Percentiles rank a stretch among this genome's conserved stretches.
Conservation (phyloP, 495 filamentous ascomycete genomes). For the Cercophora sp. region DNA sequence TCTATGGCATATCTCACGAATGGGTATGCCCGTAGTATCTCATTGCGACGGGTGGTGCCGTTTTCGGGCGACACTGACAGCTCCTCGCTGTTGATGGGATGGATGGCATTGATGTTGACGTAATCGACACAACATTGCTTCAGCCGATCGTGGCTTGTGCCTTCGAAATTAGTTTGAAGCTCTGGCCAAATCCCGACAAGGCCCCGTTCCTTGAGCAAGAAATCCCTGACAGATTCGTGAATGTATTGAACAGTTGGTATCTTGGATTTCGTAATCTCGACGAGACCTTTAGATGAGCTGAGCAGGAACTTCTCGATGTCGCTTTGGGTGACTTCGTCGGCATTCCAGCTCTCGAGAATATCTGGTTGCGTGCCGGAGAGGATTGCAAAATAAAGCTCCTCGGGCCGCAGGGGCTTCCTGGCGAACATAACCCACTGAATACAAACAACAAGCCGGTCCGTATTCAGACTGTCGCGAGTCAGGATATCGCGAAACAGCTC, state of each 20-base stretch:
- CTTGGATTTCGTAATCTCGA: conserved; percentile 25
- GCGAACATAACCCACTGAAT: conserved; percentile 40
- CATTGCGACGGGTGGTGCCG: not conserved
- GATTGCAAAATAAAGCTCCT: conserved; percentile 35
- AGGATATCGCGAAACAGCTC: conserved; percentile 33
- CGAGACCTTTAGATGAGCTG: conserved; percentile 32
- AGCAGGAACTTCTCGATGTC: not conserved
- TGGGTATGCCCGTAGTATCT: not conserved
- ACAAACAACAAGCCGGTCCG: conserved; percentile 27
- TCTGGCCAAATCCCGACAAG: conserved; percentile 34
- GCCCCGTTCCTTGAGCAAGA: conserved; percentile 23
- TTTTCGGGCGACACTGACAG: not conserved
- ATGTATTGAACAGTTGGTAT: conserved; percentile 36
- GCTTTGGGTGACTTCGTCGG: not conserved
- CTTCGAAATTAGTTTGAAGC: conserved; percentile 20
- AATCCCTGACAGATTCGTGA: conserved; percentile 39
- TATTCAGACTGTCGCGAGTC: conserved; percentile 24
- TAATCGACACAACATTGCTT: conserved; percentile 34
- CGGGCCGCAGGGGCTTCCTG: conserved; percentile 24
- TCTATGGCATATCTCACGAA: not conserved
- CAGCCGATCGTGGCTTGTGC: conserved; percentile 31
- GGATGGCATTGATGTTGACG: conserved; percentile 1
- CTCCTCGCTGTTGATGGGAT: not conserved
- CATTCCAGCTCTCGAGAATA: not conserved
- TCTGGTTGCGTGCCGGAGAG: conserved; percentile 17